Percentiles rank a stretch among this genome's conserved stretches.
phyloP scores from a whole-genome alignment of 2,329 filamentous ascomycete species.

The Iodosphaeria phyllophila region DNA sequence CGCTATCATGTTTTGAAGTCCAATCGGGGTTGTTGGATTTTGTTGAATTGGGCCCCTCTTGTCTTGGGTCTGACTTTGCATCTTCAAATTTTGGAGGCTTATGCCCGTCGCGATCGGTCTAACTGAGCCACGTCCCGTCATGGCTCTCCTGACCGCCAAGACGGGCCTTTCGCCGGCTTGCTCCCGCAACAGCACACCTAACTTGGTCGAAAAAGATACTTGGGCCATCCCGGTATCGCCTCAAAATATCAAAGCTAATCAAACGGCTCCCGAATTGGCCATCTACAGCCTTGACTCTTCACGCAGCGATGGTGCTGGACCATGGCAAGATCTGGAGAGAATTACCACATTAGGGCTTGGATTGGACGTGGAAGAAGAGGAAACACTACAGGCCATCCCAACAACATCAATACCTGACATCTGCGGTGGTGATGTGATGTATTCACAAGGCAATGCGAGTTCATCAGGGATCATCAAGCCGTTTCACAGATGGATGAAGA shows the following conservation, averaged over 20 bases:
- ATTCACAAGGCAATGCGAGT: too few species aligned
- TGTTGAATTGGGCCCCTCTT: constrained; percentile 3
- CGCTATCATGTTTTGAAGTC: constrained; percentile 22
- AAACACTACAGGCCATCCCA: too few species aligned
- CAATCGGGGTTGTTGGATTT: constrained; percentile 7
- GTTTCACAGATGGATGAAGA: constrained; percentile 59
- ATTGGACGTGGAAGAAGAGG: constrained; percentile 14
- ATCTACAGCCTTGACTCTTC: constrained; percentile 16
- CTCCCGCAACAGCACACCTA: constrained; percentile 18
- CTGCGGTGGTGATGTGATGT: too few species aligned
- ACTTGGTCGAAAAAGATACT: constrained; percentile 18
- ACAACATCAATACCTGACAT: too few species aligned
- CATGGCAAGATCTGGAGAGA: constrained; percentile 20
- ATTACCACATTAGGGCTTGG: constrained; percentile 20
- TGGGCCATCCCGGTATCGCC: constrained; percentile 16
- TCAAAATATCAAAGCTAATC: constrained; percentile 10
- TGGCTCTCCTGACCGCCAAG: too few species aligned
- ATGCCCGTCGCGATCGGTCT: too few species aligned
- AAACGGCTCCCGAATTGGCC: constrained; percentile 9
- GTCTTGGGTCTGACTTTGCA: constrained; percentile 21
- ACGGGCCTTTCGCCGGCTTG: too few species aligned
- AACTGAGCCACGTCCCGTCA: too few species aligned
- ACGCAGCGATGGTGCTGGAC: constrained; percentile 12
- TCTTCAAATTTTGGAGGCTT: constrained; percentile 6
- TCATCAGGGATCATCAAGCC: constrained; percentile 19